Conservation (phyloP, 805 yeast genomes). For the Myxozyma geophila region DNA sequence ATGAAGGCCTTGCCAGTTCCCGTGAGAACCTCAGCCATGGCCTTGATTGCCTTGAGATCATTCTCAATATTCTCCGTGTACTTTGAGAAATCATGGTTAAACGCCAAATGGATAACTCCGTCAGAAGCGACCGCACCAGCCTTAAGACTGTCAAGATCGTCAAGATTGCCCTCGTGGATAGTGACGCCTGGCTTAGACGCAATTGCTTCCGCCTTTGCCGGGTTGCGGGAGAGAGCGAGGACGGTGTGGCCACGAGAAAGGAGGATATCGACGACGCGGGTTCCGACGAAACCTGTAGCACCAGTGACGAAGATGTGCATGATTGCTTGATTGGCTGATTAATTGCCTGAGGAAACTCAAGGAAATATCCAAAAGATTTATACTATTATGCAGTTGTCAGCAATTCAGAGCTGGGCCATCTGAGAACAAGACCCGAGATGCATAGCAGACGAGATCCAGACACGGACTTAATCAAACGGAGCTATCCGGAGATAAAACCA, state of each 20-base stretch:
- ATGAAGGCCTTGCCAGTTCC: neutral
- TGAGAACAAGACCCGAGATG: too few species aligned
- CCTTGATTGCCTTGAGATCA: neutral
- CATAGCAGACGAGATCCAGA: too few species aligned
- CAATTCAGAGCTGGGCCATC: too few species aligned
- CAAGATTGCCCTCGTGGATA: neutral
- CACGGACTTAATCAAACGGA: too few species aligned
- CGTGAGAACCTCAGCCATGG: neutral
- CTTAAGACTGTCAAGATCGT: conserved; percentile 3
- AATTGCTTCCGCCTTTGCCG: neutral
- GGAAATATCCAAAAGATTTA: too few species aligned
- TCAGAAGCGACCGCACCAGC: neutral
- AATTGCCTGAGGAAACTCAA: too few species aligned
- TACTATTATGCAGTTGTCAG: too few species aligned
- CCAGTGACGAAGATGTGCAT: conserved; percentile 7
- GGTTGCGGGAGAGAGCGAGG: neutral
- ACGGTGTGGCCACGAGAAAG: neutral
- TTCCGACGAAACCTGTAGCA: neutral
- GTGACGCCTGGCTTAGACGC: neutral
- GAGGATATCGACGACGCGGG: neutral
- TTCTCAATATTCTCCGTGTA: neutral
- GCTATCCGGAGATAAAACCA: too few species aligned
- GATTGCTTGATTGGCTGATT: too few species aligned
- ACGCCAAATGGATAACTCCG: conserved; percentile 4
- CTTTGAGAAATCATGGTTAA: conserved; percentile 1